Conservation (phyloP, 768 basidiomycete species). For the Hortiboletus campestris region DNA sequence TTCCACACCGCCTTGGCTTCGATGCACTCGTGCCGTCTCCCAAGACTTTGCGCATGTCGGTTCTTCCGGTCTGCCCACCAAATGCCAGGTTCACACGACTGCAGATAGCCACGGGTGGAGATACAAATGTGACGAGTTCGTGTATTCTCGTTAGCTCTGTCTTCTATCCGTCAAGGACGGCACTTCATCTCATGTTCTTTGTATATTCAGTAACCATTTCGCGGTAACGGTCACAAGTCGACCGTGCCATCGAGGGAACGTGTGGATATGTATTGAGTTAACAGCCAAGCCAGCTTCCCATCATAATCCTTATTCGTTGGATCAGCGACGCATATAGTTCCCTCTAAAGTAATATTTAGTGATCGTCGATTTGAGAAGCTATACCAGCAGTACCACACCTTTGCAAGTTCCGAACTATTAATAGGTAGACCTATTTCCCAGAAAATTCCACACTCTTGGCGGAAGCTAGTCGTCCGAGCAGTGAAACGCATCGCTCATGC, state of each 20-base stretch:
- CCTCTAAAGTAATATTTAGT: not conserved
- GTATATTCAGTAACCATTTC: not conserved
- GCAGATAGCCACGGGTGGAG: not conserved
- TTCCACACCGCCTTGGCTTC: not conserved
- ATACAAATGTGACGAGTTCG: not conserved
- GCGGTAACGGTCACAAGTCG: not conserved
- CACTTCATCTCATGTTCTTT: not conserved
- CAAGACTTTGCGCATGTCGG: not conserved
- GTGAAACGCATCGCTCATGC: not conserved
- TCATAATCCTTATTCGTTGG: not conserved
- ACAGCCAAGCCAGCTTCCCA: not conserved
- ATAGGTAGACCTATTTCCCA: not conserved
- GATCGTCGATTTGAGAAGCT: not conserved
- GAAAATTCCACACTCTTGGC: not conserved
- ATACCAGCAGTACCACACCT: not conserved
- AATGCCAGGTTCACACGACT: not conserved
- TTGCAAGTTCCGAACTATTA: not conserved
- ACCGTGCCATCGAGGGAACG: not conserved
- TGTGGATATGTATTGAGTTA: not conserved
- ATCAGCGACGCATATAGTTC: not conserved
- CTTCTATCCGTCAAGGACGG: not conserved
- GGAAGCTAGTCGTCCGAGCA: not conserved
- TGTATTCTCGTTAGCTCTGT: not conserved
- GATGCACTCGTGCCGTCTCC: not conserved
- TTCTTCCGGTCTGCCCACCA: not conserved